phyloP scores from a whole-genome alignment of 116 monocot genomes.

The Iris pallida region DNA sequence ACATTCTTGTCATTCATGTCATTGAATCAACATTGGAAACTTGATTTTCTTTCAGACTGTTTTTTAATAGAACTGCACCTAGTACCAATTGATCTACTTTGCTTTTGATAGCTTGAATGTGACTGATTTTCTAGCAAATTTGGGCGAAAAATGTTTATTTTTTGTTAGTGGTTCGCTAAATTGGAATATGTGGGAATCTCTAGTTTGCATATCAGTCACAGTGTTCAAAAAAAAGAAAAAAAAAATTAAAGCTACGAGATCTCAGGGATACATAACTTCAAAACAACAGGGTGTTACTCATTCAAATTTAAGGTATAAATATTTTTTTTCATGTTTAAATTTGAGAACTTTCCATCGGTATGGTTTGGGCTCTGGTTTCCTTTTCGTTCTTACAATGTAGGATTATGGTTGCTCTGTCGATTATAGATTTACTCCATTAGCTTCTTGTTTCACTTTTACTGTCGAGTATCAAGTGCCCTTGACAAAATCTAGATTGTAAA shows the following conservation, averaged over 20 bases:
- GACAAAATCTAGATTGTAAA: too few relatives aligned
- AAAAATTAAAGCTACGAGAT: slow-evolving; percentile 65
- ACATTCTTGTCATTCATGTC: neutral
- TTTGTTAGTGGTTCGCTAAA: slow-evolving; percentile 90
- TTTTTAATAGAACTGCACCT: neutral
- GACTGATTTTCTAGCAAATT: slow-evolving; percentile 67
- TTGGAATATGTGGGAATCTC: slow-evolving; percentile 92
- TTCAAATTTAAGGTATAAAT: slow-evolving; percentile 64
- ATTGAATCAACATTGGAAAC: neutral
- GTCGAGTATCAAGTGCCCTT: too few relatives aligned
- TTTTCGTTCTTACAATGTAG: slow-evolving; percentile 29
- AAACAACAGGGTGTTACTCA: slow-evolving; percentile 63
- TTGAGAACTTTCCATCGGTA: neutral
- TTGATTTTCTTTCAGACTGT: neutral
- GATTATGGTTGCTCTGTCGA: slow-evolving; percentile 75
- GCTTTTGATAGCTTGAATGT: slow-evolving; percentile 58
- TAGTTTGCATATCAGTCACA: slow-evolving; percentile 71
- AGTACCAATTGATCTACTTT: slow-evolving; percentile 3
- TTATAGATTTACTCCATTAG: slow-evolving; percentile 1
- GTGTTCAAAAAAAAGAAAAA: slow-evolving; percentile 44
- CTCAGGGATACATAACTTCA: slow-evolving; percentile 56
- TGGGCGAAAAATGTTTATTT: slow-evolving; percentile 65
- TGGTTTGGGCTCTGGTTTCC: neutral
- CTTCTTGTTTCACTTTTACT: too few relatives aligned
- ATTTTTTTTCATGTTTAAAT: neutral